A percentile compares a stretch with the other conserved stretches of the same genome.
Conservation (phyloP, 192 early-diverging fungal genomes). For the Backusella circina region DNA sequence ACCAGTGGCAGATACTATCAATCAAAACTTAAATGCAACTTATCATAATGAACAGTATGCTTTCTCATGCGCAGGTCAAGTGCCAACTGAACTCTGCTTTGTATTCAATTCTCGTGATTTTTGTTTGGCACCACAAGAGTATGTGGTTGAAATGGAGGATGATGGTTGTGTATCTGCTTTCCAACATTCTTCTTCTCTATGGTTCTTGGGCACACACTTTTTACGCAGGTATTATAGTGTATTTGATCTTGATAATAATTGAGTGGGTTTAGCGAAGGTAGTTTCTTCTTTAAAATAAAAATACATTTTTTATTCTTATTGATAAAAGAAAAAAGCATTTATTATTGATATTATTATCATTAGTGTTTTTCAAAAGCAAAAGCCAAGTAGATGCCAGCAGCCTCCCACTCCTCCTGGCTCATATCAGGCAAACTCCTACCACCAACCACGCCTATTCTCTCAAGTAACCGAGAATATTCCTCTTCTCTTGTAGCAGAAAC, state of each 20-base stretch:
- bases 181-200: neutral
- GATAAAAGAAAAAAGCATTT: neutral
- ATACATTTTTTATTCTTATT: neutral
- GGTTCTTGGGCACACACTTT: neutral
- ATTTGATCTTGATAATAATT: neutral
- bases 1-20: neutral
- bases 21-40: neutral
- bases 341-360: neutral
- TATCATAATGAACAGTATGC: neutral
- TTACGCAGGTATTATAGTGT: neutral
- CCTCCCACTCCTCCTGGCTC: constrained; percentile 90
- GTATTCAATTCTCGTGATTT: neutral
- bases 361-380: constrained; percentile 73
- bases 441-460: constrained; percentile 82
- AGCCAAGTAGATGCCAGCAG: constrained; percentile 69
- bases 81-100: neutral
- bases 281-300: neutral
- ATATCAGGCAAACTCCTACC: constrained; percentile 53
- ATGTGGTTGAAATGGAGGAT: neutral
- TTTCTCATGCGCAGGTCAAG: neutral
- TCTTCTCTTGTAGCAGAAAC: constrained; percentile 50
- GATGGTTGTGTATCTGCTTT: neutral
- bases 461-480: constrained; percentile 59
- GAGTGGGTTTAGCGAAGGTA: neutral
- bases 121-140: neutral